phyloP scores from a whole-genome alignment of 768 basidiomycete genomes.

The Panellus pusillus region DNA sequence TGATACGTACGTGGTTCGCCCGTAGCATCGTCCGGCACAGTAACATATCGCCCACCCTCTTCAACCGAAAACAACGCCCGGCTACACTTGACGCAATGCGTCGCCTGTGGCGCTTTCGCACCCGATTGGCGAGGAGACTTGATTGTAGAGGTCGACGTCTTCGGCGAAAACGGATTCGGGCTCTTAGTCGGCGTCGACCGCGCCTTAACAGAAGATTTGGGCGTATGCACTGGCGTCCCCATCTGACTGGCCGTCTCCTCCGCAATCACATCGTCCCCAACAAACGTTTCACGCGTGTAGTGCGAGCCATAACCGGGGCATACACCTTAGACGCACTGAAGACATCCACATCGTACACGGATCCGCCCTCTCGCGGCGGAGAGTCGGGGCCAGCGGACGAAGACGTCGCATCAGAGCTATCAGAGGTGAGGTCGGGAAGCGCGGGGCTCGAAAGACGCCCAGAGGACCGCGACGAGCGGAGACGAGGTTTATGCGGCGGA shows the following conservation, averaged over 20 bases:
- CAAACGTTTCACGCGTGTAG: constrained; percentile 27
- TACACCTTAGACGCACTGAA: constrained; percentile 17
- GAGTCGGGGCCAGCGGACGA: constrained; percentile 51
- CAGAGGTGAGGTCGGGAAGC: constrained; percentile 56
- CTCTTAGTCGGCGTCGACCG: constrained; percentile 19
- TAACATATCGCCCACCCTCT: constrained; percentile 67
- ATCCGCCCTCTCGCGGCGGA: constrained; percentile 38
- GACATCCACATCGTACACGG: constrained; percentile 25
- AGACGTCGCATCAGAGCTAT: constrained; percentile 59
- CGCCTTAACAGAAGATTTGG: constrained; percentile 23
- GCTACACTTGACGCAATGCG: constrained; percentile 61
- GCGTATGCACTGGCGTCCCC: constrained; percentile 35
- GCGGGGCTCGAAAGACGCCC: constrained; percentile 20
- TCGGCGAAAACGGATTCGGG: constrained; percentile 8
- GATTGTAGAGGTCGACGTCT: constrained; percentile 10
- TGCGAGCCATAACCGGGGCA: constrained; percentile 22
- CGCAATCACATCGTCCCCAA: constrained; percentile 29
- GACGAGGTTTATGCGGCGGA: constrained; percentile 18
- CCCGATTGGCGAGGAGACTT: neutral
- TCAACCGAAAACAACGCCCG: constrained; percentile 56
- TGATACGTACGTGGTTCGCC: constrained; percentile 66
- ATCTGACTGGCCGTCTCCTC: constrained; percentile 34
- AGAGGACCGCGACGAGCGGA: constrained; percentile 25
- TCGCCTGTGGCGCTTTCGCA: constrained; percentile 32
- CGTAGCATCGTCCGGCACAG: constrained; percentile 57